Base-by-base conservation (phyloP, 169 alveolate species). In the Neospora caninum region DNA sequence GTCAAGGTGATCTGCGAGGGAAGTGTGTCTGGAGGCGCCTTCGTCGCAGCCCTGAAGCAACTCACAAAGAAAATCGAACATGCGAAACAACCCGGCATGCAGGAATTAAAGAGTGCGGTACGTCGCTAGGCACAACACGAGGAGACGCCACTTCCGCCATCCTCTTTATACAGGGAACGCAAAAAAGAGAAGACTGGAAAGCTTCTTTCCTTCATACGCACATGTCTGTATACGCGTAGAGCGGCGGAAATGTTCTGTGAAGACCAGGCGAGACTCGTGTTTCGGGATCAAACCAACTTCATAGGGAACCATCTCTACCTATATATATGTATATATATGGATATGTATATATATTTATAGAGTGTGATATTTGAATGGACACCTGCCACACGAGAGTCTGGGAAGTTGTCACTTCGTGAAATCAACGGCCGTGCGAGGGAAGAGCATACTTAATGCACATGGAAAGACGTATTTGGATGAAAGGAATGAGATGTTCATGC, bases 61-160 rank as follows among this genome's bases (percentile, higher is more conserved):
- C 86, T 92, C 53, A 84, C 53, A 38, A 92, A 54, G 73, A 92
- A 92, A 45, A 78, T 92, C 53, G 94, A 92, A 45, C 94, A 92
- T 38, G 94, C 94, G 0, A 45, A 38, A 34, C 94, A 92, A 36
- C 94, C 94, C 1, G 94, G 94, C n/a, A 80, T 92, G 94, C 58
- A 38, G 70, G 78, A 82, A 39, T 43, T 38, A 10, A 89, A 89
- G 41, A 70, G 93, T 87, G 73, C 88, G 10, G 93, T 89, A 41
- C 29, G 89, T 82, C 34, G 41, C 69, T 36, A 10, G 1, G n/a
- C 1, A n/a, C 7, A 78, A 20, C 1, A 36, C 82, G n/a, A 69
- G 18, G 42, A 6, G 82, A 69, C 4, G 58, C 4, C 13, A 49
- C 13, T n/a, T n/a, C n/a, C n/a, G n/a, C n/a, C n/a, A n/a, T n/a